Evolutionary conservation across 1,284 basidiomycete species (phyloP).

Genomic region (Malassezia slooffiae): DNA sequence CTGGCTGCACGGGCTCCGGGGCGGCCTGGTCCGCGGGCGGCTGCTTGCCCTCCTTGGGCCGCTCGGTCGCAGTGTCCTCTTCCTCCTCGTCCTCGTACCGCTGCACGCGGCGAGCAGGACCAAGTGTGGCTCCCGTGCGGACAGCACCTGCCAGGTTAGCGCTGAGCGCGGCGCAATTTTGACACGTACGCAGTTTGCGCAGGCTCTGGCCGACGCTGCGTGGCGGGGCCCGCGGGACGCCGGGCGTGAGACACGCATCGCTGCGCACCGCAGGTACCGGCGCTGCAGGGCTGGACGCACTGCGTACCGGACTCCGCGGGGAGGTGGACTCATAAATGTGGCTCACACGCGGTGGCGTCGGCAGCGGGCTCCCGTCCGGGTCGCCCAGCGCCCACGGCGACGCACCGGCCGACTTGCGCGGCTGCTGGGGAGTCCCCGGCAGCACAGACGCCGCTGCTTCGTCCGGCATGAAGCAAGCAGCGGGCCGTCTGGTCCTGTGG

Average conservation of each 20-base stretch:
- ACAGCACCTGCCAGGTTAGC: conserved; percentile 2
- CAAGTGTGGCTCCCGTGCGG: conserved; percentile 21
- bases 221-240: neutral
- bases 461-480: no score
- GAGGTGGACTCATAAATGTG: conserved; percentile 10
- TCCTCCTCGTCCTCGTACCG: conserved; percentile 36
- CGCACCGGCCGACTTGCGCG: no score
- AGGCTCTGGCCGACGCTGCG: conserved; percentile 13
- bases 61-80: conserved; percentile 17
- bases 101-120: conserved; percentile 27
- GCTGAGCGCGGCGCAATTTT: no score
- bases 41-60: conserved; percentile 14
- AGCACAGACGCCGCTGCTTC: no score
- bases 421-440: no score
- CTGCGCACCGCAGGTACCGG: no score
- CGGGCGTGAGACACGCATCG: no score
- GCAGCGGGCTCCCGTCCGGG: conserved; percentile 12
- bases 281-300: conserved; percentile 1
- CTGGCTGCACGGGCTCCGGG: no score
- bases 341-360: conserved; percentile 16
- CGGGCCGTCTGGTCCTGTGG: no score
- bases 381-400: neutral
- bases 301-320: neutral
- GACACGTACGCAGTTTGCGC: conserved; percentile 14
- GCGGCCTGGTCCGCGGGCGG: conserved; percentile 4